phyloP scores from a whole-genome alignment of 2,329 filamentous ascomycete species.

The Penicillium sp. region DNA sequence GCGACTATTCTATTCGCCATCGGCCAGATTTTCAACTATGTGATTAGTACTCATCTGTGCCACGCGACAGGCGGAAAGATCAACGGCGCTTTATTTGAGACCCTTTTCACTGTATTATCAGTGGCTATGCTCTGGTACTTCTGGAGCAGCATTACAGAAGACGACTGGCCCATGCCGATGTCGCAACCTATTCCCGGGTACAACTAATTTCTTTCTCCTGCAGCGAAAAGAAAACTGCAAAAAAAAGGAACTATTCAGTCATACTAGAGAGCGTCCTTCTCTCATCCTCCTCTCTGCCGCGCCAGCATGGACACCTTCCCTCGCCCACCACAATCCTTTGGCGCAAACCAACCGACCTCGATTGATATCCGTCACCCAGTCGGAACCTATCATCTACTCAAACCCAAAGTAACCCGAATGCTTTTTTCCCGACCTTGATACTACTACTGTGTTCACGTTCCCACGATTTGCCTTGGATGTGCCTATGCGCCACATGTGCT shows the following conservation, averaged over 20 bases:
- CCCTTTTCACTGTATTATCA: constrained; percentile 84
- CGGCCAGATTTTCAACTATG: constrained; percentile 95
- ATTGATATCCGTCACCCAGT: constrained; percentile 10
- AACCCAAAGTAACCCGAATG: background rate
- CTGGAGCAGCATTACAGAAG: constrained; percentile 99
- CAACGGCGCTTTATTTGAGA: constrained; percentile 91
- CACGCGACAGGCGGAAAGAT: constrained; percentile 81
- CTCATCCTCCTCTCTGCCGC: background rate
- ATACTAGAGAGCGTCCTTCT: background rate
- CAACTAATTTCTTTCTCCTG: constrained; percentile 24
- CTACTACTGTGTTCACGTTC: constrained; percentile 1
- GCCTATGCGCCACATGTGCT: constrained; percentile 16
- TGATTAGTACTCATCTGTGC: constrained; percentile 89
- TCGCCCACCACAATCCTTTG: constrained; percentile 13
- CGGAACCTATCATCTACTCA: background rate
- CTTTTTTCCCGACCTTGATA: background rate
- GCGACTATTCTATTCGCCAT: constrained; percentile 85
- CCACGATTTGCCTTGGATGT: constrained; percentile 17
- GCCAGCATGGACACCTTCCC: background rate
- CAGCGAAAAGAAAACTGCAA: background rate
- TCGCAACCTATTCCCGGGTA: constrained; percentile 32
- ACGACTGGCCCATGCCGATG: constrained; percentile 81
- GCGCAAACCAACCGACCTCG: background rate
- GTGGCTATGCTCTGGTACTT: constrained; percentile 89
- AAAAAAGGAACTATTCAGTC: background rate